Evolutionary conservation across 345 rosid genomes (phyloP).

Genomic region (Populus tremula): DNA sequence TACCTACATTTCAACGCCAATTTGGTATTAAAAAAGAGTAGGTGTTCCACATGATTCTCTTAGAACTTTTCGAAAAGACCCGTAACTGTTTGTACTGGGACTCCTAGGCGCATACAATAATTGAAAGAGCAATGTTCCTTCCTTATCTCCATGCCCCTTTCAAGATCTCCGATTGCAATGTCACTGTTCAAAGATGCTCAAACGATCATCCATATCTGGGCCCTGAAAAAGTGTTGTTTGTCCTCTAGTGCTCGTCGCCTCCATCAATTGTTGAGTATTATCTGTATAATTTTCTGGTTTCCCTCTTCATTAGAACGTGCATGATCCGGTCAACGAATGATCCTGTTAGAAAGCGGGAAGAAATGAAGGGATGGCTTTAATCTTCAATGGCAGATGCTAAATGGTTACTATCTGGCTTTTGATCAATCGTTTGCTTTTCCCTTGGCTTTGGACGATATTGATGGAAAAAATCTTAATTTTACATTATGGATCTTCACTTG

Average conservation of each 20-base stretch:
- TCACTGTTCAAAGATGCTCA: not conserved
- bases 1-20: not conserved
- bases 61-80: not conserved
- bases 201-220: not conserved
- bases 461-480: not conserved
- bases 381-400: not conserved
- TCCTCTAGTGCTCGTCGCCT: not conserved
- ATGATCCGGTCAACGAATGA: not conserved
- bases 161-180: not conserved
- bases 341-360: too few relatives aligned
- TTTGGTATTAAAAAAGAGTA: not conserved
- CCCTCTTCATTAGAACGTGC: not conserved
- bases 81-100: not conserved
- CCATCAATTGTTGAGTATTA: not conserved
- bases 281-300: not conserved
- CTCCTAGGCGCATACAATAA: not conserved
- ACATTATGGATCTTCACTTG: not conserved
- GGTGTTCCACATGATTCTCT: not conserved
- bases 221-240: not conserved
- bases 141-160: not conserved
- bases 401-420: not conserved
- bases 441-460: not conserved
- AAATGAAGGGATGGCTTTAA: too few relatives aligned
- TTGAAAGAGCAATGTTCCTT: not conserved
- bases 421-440: not conserved